Evolutionary conservation across 139 green algal species (phyloP).

Genomic region (Coelastrella sp.): DNA sequence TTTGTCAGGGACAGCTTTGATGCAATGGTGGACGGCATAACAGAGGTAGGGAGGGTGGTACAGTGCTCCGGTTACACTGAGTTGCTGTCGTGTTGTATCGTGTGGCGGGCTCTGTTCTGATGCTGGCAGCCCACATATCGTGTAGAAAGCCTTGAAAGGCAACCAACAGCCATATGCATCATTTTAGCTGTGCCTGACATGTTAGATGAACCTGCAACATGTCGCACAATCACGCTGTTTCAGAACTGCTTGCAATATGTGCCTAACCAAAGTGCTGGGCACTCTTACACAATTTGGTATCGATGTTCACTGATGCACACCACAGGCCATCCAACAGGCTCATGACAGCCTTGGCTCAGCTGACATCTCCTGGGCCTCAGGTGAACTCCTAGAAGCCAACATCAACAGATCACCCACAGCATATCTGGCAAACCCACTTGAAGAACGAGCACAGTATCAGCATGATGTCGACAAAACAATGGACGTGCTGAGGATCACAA

Average conservation of each 20-base stretch:
- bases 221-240: no score
- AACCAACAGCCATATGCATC: no score
- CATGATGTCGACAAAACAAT: conserved; percentile 81
- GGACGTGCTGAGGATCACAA: conserved; percentile 69
- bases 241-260: no score
- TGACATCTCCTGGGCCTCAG: conserved; percentile 55
- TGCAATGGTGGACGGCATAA: conserved; percentile 82
- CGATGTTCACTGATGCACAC: neutral
- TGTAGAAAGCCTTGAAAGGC: no score
- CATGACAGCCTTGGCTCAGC: conserved; percentile 72
- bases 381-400: conserved; percentile 76
- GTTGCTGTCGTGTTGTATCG: no score
- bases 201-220: no score
- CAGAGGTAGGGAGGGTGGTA: conserved; percentile 51
- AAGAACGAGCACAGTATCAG: conserved; percentile 71
- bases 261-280: no score
- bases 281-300: no score
- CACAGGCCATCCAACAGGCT: conserved; percentile 70
- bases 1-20: conserved; percentile 87
- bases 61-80: no score
- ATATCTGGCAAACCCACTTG: conserved; percentile 78
- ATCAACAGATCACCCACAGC: conserved; percentile 86
- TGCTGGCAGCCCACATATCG: no score
- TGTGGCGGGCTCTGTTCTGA: no score
- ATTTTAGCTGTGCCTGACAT: no score